Evolutionary conservation across 192 early-diverging fungal species (phyloP), one percentile per base, ranked within the genome.

Genomic region (Pilobolus umbonatus): DNA sequence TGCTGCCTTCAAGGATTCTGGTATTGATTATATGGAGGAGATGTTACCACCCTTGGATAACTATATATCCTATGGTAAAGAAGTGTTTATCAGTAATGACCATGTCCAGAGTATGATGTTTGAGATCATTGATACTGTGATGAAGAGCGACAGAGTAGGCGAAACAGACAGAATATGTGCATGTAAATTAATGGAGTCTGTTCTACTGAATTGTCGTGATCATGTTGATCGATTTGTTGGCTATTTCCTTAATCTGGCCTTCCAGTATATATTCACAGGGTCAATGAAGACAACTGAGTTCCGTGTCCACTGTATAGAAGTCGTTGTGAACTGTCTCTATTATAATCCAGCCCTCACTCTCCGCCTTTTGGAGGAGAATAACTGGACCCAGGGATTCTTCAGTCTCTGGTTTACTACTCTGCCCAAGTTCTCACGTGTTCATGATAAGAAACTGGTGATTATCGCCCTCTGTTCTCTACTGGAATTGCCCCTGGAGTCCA

Each of bases 391-490:
- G 53, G 79, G 80, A 5, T 86, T 95, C 71, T 91, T 95, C 57
- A 80, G 77, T n/a, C 69, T 80, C 25, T 90, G 94, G 85, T 85
- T 92, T 69, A 67, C 78, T 42, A 78, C 80, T 45, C 58, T 91
- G 21, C 72, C 78, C 59, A 84, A 84, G 55, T 92, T 97, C 62
- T 64, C 76, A 48, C 55, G 94, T 50, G 94, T 97, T 14, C 88
- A 94, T 73, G 94, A 97, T 72, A 95, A 94, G 80, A 93, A 93
- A 76, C 82, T 97, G n/a, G 80, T 83, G 11, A 88, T 97, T 49
- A 65, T 93, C 25, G 81, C 91, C 0, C 69, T 97, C 19, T 86
- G 83, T 54, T 65, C 88, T 0, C 65, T 97, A 9, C 59, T 97
- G 40, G 79, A 79, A 28, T 67, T 94, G 7, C 89, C 92, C 6